Base-by-base conservation (phyloP, 306 rosid species). In the Cucurbita ficifolia region DNA sequence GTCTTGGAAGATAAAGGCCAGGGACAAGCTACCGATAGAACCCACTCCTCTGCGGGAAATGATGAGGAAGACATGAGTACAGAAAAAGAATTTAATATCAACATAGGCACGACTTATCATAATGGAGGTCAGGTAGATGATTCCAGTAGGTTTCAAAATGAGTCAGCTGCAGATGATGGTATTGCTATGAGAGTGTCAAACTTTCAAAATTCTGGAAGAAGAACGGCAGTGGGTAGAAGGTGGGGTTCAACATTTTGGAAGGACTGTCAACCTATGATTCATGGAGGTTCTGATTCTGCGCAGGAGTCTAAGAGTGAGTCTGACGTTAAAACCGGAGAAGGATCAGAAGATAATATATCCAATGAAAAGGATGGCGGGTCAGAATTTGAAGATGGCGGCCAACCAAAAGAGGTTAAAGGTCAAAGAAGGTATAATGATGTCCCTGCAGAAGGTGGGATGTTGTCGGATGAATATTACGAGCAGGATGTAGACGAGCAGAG, bases 201-300 rank as follows among this genome's bases (percentile, higher is more conserved):
- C 84, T 82, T 83, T 45, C 88, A 79, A 56, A 65, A 83, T 73
- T 62, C 88, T 82, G 92, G 86, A 76, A 91, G 92, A 84, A 87
- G 87, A 81, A 81, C 84, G 29, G 82, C 83, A 45, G 70, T 80
- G 77, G 80, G 82, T 36, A 96, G 96, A 79, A 87, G 85, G 83
- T 95, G 99, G 99, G 99, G 99, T 79, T 89, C 99, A 8, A 86
- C 83, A 29, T 95, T 95, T 87, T 95, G 97, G 97, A 88, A 95
- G 88, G 97, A 91, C 81, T 91, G 96, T 79, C 92, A 85, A 64
- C 99, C 97, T 68, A 75, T 82, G 90, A 79, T 88, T 36, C 88
- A 75, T 79, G 90, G 84, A 68, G 96, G 90, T 64, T 80, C 87
- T 19, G 97, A 91, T 74, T 91, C 92, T 77, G 97, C 91, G 58